These are phyloP conservation scores for Kingdonia uniflora DNA, from an alignment of 164 flowering plant genomes.

Conservation along the genomic window DNA sequence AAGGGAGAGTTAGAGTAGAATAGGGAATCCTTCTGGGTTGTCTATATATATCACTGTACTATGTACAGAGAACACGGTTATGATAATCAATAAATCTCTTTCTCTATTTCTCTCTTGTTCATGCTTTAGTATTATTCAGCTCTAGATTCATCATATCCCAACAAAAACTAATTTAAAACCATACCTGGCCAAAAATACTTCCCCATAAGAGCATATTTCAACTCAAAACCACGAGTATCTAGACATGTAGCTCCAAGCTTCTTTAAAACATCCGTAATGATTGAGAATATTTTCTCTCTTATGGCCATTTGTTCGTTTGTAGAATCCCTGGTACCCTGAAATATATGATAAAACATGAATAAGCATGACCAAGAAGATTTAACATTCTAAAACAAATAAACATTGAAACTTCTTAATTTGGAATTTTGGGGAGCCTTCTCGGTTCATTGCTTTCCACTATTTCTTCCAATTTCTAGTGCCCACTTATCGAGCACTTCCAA, in stretches of 20 bases:
- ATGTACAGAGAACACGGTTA: too few species aligned
- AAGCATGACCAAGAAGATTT: too few species aligned
- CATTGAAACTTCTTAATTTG: slow-evolving; percentile 34
- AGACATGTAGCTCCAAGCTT: slow-evolving; percentile 81
- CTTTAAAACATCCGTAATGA: slow-evolving; percentile 63
- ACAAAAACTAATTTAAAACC: slow-evolving; percentile 89
- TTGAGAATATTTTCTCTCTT: slow-evolving; percentile 69
- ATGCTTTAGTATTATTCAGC: too few species aligned
- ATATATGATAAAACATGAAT: neutral
- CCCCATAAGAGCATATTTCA: slow-evolving; percentile 90
- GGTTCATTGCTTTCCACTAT: slow-evolving; percentile 76
- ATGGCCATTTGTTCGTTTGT: slow-evolving; percentile 91
- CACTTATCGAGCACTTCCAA: slow-evolving; percentile 19
- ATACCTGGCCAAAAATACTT: slow-evolving; percentile 98
- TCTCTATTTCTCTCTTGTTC: too few species aligned
- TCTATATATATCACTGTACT: too few species aligned
- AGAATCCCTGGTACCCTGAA: slow-evolving; percentile 93
- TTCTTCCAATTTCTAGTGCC: slow-evolving; percentile 45
- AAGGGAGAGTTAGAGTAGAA: too few species aligned
- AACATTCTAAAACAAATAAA: neutral
- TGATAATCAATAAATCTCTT: too few species aligned
- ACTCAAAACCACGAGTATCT: slow-evolving; percentile 92
- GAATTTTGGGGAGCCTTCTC: slow-evolving; percentile 76
- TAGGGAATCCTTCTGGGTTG: too few species aligned
- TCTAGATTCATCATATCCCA: slow-evolving; percentile 48